Conservation (phyloP, 495 filamentous ascomycete species). For the Trichoderma reesei region DNA sequence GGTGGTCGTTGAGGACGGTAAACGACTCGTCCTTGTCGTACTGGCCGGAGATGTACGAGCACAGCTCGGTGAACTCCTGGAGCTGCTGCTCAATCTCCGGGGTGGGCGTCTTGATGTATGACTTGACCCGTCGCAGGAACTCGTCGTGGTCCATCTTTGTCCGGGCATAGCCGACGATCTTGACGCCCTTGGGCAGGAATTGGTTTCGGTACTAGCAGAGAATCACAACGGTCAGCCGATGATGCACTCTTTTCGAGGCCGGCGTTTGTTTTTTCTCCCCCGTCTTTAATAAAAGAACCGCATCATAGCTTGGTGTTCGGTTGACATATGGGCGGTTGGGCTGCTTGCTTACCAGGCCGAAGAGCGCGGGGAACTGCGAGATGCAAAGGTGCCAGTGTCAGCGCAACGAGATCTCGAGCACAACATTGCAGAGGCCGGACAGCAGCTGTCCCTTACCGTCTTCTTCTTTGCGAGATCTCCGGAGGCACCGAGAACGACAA, state of each 20-base stretch:
- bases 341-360: conserved; percentile 84
- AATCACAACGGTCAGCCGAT: conserved; percentile 17
- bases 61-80: conserved; percentile 75
- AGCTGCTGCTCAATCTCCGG: conserved; percentile 96
- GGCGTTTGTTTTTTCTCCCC: not conserved
- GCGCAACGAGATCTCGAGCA: conserved; percentile 15
- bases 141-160: conserved; percentile 99
- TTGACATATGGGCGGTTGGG: not conserved
- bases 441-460: conserved; percentile 53
- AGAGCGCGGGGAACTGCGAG: conserved; percentile 86
- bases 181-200: conserved; percentile 95
- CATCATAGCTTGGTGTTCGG: not conserved
- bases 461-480: conserved; percentile 99
- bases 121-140: conserved; percentile 85
- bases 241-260: not conserved
- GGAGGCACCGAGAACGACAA: conserved; percentile 94
- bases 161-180: conserved; percentile 96
- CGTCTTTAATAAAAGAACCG: not conserved
- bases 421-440: not conserved
- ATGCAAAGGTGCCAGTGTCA: conserved; percentile 19
- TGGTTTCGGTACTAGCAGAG: conserved; percentile 79
- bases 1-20: conserved; percentile 73
- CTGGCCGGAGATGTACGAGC: conserved; percentile 90
- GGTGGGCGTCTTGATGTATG: conserved; percentile 96
- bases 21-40: conserved; percentile 98